phyloP scores from a whole-genome alignment of 2,329 filamentous ascomycete genomes.

The Neofusicoccum parvum region DNA sequence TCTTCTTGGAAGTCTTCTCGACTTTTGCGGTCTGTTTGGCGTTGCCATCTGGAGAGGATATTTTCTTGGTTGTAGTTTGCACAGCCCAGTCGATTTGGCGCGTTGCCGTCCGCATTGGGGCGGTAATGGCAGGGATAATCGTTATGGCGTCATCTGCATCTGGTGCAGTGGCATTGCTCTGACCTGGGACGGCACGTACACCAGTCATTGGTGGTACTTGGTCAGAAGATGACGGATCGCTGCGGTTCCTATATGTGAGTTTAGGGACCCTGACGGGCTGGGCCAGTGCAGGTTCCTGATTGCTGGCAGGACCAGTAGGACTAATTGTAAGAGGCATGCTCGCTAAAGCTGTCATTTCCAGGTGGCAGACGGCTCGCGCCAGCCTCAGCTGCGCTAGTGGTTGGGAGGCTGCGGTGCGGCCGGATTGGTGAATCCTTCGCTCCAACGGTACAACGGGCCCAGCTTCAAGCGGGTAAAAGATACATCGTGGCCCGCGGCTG shows the following conservation, averaged over 20 bases:
- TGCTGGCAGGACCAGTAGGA: background rate
- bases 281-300: background rate
- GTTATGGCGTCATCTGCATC: constrained; percentile 7
- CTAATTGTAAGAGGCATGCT: background rate
- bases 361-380: background rate
- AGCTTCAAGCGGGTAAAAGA: background rate
- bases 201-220: background rate
- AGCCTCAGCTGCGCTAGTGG: constrained; percentile 11
- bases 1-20: constrained; percentile 10
- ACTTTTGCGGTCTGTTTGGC: background rate
- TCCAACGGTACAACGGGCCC: background rate
- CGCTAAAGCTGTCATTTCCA: background rate
- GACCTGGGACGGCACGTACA: background rate
- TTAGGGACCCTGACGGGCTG: background rate
- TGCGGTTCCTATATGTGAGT: constrained; percentile 20
- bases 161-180: background rate
- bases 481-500: background rate
- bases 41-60: background rate
- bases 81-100: constrained; percentile 9
- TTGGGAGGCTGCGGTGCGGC: background rate
- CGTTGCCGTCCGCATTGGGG: background rate
- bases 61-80: background rate
- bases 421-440: constrained; percentile 6
- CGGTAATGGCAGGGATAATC: background rate
- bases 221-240: background rate